A percentile compares a stretch with the other conserved stretches of the same genome.
These are phyloP conservation scores for Erythrobasidium hasegawianum DNA, from an alignment of 1,284 basidiomycete species.

Conservation along the genomic window DNA sequence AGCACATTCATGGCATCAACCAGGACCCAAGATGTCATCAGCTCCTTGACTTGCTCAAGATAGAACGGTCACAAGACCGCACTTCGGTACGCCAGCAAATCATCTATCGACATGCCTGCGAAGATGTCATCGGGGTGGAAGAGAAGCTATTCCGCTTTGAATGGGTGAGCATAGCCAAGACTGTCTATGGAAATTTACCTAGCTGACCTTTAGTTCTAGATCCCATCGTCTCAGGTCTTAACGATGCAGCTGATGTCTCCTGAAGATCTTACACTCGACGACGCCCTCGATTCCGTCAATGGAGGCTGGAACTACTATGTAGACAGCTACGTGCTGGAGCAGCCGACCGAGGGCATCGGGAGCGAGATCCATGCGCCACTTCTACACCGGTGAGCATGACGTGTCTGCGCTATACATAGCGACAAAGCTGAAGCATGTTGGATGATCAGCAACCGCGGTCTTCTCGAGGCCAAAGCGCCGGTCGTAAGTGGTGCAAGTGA, in stretches of 20 bases:
- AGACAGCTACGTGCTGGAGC: conserved; percentile 70
- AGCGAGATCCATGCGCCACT: conserved; percentile 64
- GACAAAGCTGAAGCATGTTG: too few relatives aligned
- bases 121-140: conserved; percentile 76
- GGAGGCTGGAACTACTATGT: conserved; percentile 87
- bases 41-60: conserved; percentile 70
- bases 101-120: conserved; percentile 74
- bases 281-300: conserved; percentile 65
- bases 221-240: conserved; percentile 65
- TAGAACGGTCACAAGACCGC: conserved; percentile 58
- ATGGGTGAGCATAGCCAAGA: conserved; percentile 62
- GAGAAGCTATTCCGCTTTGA: conserved; percentile 90
- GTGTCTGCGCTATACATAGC: neutral
- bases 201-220: conserved; percentile 53
- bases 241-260: conserved; percentile 83
- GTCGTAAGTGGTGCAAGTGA: conserved; percentile 22
- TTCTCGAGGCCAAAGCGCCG: conserved; percentile 5
- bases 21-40: conserved; percentile 79
- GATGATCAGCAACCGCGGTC: conserved; percentile 21
- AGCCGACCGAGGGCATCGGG: conserved; percentile 54
- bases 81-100: conserved; percentile 76
- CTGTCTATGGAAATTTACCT: neutral
- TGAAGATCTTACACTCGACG: conserved; percentile 81
- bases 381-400: conserved; percentile 60
- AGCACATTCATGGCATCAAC: conserved; percentile 69